Conservation (phyloP, 768 basidiomycete species). For the Imleria badia region DNA sequence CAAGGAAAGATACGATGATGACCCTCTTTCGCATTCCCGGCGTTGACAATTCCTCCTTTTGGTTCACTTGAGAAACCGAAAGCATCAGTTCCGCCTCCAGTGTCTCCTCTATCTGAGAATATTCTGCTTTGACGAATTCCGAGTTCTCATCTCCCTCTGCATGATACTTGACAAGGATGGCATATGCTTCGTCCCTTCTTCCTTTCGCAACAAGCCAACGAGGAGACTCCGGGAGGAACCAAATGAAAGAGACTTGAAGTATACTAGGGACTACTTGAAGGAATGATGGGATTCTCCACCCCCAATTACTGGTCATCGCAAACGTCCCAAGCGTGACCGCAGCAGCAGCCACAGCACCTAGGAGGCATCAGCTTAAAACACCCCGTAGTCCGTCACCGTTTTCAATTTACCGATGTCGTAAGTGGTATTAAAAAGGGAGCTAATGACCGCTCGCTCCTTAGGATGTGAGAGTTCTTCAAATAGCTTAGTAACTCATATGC, state of each 20-base stretch:
- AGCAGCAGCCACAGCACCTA: constrained; percentile 38
- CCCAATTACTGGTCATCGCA: constrained; percentile 55
- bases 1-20: constrained; percentile 12
- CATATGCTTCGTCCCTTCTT: constrained; percentile 47
- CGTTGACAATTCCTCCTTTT: constrained; percentile 1
- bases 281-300: constrained; percentile 62
- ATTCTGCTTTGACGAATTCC: constrained; percentile 59
- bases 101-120: constrained; percentile 53
- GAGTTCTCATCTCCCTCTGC: constrained; percentile 52
- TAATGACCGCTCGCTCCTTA: constrained; percentile 12
- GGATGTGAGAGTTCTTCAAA: constrained; percentile 16
- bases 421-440: neutral
- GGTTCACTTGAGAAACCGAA: neutral
- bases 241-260: constrained; percentile 55
- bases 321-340: constrained; percentile 64
- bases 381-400: no score
- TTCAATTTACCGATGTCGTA: constrained; percentile 1
- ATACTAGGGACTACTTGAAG: constrained; percentile 55
- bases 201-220: constrained; percentile 63
- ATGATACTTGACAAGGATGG: constrained; percentile 54
- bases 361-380: neutral
- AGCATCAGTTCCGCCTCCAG: constrained; percentile 37
- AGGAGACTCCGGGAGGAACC: constrained; percentile 62
- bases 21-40: constrained; percentile 15
- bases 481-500: neutral